Conservation (phyloP, 164 flowering plant species). For the Aristolochia contorta region DNA sequence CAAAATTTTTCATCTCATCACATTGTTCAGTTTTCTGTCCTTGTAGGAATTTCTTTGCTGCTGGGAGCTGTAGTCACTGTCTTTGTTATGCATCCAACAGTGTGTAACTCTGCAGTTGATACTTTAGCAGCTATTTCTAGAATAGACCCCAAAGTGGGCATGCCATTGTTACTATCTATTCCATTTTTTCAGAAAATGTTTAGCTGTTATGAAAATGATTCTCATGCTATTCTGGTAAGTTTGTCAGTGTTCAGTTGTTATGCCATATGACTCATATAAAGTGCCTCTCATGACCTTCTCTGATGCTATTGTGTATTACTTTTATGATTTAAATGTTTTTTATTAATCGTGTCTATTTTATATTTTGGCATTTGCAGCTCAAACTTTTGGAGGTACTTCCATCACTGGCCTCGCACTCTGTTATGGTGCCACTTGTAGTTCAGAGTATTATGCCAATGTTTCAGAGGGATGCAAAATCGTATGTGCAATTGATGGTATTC, state of each 20-base stretch:
- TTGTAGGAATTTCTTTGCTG: constrained; percentile 56
- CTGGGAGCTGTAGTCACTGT: constrained; percentile 44
- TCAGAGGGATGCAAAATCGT: constrained; percentile 54
- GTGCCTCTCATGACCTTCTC: not conserved
- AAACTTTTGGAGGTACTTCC: constrained; percentile 74
- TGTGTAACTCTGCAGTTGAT: constrained; percentile 49
- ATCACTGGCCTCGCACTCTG: constrained; percentile 68
- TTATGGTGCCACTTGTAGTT: constrained; percentile 67
- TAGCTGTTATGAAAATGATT: constrained; percentile 20
- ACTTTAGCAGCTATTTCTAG: constrained; percentile 42
- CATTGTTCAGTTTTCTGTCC: constrained; percentile 9
- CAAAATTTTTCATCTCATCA: not conserved
- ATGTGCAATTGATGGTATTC: constrained; percentile 12
- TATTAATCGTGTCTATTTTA: not conserved
- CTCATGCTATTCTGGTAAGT: constrained; percentile 45
- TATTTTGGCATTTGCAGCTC: constrained; percentile 36
- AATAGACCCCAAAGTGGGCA: constrained; percentile 62
- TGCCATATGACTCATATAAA: not conserved
- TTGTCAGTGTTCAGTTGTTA: not conserved
- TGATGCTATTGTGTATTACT: not conserved
- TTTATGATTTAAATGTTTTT: not conserved
- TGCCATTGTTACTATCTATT: constrained; percentile 48
- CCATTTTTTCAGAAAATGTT: constrained; percentile 51
- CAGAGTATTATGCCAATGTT: constrained; percentile 86
- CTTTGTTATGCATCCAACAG: constrained; percentile 48